Evolutionary conservation across 2,329 filamentous ascomycete genomes (phyloP).

Genomic region (Neocatenulostroma microsporum): DNA sequence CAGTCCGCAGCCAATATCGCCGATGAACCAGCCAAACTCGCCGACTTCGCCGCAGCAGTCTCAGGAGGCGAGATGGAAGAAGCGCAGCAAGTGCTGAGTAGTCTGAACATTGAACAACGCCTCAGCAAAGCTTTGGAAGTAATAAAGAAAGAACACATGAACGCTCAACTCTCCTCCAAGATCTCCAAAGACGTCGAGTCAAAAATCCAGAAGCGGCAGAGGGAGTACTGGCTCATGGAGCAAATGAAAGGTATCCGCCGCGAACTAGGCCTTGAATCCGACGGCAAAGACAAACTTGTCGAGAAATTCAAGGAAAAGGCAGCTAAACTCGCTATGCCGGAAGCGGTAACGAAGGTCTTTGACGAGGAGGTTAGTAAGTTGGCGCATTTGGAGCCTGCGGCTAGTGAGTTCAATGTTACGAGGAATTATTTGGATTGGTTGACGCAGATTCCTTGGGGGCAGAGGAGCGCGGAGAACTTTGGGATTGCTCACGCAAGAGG

Average conservation of each 20-base stretch:
- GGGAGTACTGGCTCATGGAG: conserved; percentile 98
- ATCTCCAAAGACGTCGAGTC: conserved; percentile 96
- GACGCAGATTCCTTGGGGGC: conserved; percentile 95
- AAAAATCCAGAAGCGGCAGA: conserved; percentile 93
- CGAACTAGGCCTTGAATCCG: conserved; percentile 91
- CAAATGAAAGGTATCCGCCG: conserved; percentile 98
- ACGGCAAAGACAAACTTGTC: conserved; percentile 95
- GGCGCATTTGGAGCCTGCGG: conserved; percentile 86
- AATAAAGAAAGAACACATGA: conserved; percentile 97
- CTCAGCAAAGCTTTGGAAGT: conserved; percentile 86
- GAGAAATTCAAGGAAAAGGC: conserved; percentile 98
- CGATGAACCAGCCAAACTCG: conserved; percentile 87
- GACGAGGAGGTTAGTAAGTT: conserved; percentile 98
- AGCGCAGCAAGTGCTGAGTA: conserved; percentile 82
- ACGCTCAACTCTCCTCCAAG: conserved; percentile 91
- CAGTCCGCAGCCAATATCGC: conserved; percentile 92
- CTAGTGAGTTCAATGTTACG: conserved; percentile 97
- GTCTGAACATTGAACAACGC: conserved; percentile 83
- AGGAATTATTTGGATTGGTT: conserved; percentile 98
- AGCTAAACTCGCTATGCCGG: conserved; percentile 88
- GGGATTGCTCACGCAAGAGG: conserved; percentile 83
- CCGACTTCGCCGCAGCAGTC: conserved; percentile 93
- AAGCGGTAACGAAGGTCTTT: conserved; percentile 93
- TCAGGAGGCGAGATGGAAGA: conserved; percentile 89
- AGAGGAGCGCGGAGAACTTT: conserved; percentile 93